Evolutionary conservation across 2,329 filamentous ascomycete species (phyloP).

Genomic region (Sporothrix inflata): DNA sequence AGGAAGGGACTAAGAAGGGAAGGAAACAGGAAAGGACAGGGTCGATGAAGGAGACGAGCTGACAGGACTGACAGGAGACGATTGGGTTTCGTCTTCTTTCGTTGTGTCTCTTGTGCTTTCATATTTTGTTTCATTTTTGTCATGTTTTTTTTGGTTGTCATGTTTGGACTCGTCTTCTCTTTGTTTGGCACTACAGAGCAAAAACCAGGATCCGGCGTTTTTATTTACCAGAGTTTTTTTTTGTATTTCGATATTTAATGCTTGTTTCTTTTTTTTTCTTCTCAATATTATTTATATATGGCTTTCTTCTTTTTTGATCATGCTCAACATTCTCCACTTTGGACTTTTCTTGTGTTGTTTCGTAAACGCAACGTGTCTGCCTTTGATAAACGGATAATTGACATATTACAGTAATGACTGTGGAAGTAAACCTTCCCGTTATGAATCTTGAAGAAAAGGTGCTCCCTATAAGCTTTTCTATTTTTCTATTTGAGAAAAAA

Average conservation of each 20-base stretch:
- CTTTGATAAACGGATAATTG: too few species aligned
- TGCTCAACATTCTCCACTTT: too few species aligned
- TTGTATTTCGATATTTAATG: constrained; percentile 21
- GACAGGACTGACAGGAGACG: not conserved
- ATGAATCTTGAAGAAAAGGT: too few species aligned
- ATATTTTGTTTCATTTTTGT: not conserved
- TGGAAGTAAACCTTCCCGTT: too few species aligned
- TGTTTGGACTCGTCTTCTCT: not conserved
- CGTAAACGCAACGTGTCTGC: too few species aligned
- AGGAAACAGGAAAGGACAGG: not conserved
- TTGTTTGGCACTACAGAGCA: constrained; percentile 13
- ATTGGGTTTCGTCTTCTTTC: not conserved
- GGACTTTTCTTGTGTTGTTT: too few species aligned
- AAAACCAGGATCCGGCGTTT: constrained; percentile 20
- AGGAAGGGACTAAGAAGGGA: not conserved
- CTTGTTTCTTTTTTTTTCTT: not conserved
- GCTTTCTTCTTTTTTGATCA: not conserved
- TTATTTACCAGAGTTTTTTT: not conserved
- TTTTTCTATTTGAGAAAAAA: too few species aligned
- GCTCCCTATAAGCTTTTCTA: too few species aligned
- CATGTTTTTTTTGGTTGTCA: not conserved
- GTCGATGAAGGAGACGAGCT: not conserved
- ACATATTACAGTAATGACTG: too few species aligned
- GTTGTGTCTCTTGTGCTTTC: not conserved
- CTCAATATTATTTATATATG: not conserved